Conservation (phyloP, 1,139 yeast genomes). For the Trichomonascaceae sp. region DNA sequence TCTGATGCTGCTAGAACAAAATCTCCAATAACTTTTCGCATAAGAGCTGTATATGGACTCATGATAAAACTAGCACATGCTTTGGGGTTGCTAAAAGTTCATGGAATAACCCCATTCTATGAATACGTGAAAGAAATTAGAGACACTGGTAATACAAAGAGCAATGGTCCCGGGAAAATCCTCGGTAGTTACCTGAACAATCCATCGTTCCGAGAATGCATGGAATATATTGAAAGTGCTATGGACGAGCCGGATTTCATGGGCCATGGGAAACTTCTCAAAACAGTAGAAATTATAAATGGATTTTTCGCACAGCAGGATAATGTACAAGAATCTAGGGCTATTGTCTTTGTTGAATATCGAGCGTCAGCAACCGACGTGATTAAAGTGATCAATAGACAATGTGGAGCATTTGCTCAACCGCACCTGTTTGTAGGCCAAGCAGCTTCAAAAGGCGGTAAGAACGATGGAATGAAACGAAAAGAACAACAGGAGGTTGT, state of each 20-base stretch:
- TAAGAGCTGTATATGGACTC: slow-evolving; percentile 38
- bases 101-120: slow-evolving; percentile 77
- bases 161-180: slow-evolving; percentile 26
- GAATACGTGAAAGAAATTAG: slow-evolving; percentile 33
- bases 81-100: slow-evolving; percentile 49
- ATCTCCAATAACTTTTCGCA: slow-evolving; percentile 23
- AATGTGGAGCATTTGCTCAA: slow-evolving; percentile 38
- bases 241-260: slow-evolving; percentile 37
- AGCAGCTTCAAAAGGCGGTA: slow-evolving; percentile 22
- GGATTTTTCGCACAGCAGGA: slow-evolving; percentile 41
- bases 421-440: slow-evolving; percentile 95
- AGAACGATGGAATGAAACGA: slow-evolving; percentile 35
- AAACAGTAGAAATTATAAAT: slow-evolving; percentile 50
- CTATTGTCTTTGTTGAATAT: slow-evolving; percentile 79
- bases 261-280: slow-evolving; percentile 74
- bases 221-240: slow-evolving; percentile 35
- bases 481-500: slow-evolving; percentile 52
- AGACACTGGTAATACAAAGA: slow-evolving; percentile 16
- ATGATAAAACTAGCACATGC: slow-evolving; percentile 69
- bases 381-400: slow-evolving; percentile 55
- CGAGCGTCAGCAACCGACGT: slow-evolving; percentile 89
- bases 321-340: slow-evolving; percentile 45
- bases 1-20: slow-evolving; percentile 22
- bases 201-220: slow-evolving; percentile 41
- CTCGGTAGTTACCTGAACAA: slow-evolving; percentile 43